Evolutionary conservation across 495 filamentous ascomycete genomes (phyloP).

Genomic region (Aspergillus homomorphus): DNA sequence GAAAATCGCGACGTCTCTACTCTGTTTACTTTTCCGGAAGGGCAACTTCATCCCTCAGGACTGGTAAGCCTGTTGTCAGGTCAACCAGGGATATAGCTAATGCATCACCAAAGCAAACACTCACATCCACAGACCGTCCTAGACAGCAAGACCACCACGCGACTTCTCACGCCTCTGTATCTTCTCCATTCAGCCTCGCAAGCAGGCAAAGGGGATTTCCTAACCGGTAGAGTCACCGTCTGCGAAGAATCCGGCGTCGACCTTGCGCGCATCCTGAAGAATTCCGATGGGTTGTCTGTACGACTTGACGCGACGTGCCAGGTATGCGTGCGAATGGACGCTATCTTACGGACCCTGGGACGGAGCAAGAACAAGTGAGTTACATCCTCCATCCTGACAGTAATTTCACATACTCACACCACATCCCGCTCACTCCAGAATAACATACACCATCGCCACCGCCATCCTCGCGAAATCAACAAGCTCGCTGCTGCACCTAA

Average conservation of each 20-base stretch:
- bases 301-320: neutral
- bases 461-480: neutral
- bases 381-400: neutral
- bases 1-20: neutral
- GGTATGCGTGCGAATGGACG: neutral
- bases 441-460: neutral
- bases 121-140: neutral
- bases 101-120: neutral
- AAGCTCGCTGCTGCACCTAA: neutral
- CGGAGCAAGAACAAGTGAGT: neutral
- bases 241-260: neutral
- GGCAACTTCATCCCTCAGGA: neutral
- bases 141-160: neutral
- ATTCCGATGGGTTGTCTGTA: neutral
- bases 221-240: neutral
- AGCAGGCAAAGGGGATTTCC: neutral
- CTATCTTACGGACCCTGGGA: neutral
- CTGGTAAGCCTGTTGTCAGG: neutral
- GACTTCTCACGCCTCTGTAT: neutral
- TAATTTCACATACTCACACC: neutral
- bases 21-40: neutral
- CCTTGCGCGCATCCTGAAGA: neutral
- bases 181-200: neutral
- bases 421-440: neutral
- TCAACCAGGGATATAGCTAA: neutral